phyloP scores from a whole-genome alignment of 1,139 yeast species.

The Pichia sp. region DNA sequence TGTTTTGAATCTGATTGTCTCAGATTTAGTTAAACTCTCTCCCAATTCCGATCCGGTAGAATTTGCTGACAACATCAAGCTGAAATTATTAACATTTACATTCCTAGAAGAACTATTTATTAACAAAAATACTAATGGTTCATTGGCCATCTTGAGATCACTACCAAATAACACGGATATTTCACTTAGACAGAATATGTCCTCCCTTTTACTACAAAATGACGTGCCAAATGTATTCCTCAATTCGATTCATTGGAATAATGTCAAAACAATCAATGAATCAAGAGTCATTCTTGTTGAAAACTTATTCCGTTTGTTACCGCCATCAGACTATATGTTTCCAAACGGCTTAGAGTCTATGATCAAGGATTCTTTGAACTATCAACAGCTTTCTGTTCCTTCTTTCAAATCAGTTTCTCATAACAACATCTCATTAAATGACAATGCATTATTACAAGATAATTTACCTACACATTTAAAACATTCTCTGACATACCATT shows the following conservation, averaged over 20 bases:
- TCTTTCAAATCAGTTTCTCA: neutral
- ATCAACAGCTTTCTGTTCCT: slow-evolving; percentile 37
- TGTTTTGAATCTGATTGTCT: neutral
- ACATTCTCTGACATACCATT: slow-evolving; percentile 46
- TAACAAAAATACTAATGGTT: slow-evolving; percentile 35
- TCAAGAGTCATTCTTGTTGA: slow-evolving; percentile 45
- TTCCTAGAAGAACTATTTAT: slow-evolving; percentile 41
- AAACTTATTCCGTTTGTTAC: slow-evolving; percentile 43
- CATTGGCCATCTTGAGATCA: slow-evolving; percentile 44
- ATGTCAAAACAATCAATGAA: slow-evolving; percentile 11
- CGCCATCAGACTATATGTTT: slow-evolving; percentile 54
- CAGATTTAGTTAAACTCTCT: neutral
- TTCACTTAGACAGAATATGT: slow-evolving; percentile 19
- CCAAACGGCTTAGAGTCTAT: slow-evolving; percentile 48
- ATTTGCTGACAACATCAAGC: too few relatives aligned
- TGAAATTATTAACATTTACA: slow-evolving; percentile 2
- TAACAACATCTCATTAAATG: slow-evolving; percentile 1
- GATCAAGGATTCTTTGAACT: slow-evolving; percentile 49
- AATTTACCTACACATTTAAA: slow-evolving; percentile 49
- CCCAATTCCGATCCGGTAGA: too few relatives aligned
- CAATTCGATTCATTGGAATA: slow-evolving; percentile 32
- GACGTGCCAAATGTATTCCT: slow-evolving; percentile 7
- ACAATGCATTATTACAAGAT: slow-evolving; percentile 2
- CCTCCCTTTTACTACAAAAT: slow-evolving; percentile 24
- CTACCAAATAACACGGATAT: slow-evolving; percentile 20